Evolutionary conservation across 2,329 filamentous ascomycete species (phyloP), one percentile per base, ranked within the genome.

Genomic region (Aaosphaeria arxii): DNA sequence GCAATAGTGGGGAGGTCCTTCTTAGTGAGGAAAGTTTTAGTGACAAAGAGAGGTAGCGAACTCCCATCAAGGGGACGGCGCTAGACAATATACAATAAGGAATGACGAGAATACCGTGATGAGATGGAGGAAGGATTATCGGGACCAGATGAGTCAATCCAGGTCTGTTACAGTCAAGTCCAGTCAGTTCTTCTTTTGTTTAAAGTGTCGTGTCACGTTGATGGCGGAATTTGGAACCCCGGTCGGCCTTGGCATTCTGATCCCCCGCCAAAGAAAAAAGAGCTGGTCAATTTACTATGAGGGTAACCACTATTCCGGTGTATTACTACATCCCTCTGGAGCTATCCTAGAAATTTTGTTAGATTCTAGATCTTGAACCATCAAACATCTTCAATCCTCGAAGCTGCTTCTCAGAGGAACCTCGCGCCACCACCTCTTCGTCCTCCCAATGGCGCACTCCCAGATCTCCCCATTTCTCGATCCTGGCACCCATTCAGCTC

Each of bases 381-480:
- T 24, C 17, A 24, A 24, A 24, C 17, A 24, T 24, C 17, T 24
- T 24, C 17, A 24, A 24, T 24, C 17, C 17, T 24, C 17, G 17
- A 24, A 4, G 7, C 24, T 17, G 7, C 39, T 24, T 40, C 24
- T 17, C 11, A 4, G 9, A 40, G 9, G 24, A 7, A 7, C 9
- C 9, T 9, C 39, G 9, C 7, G 39, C 39, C 17, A 11, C 39
- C 39, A 11, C 33, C 9, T 11, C 9, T 11, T 11, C 39, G 24
- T 17, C 39, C 39, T 40, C 17, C 3, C 17, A 24, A 69, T 64
- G 63, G 58, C 61, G n/a, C 51, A 53, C 28, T 33, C 46, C 6
- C 56, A 71, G 1, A 24, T 24, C 17, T 96, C 91, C 7, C 87
- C 91, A 0, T 97, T 99, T 59, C 79, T 97, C 36, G 81, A 87